Evolutionary conservation across 805 yeast species (phyloP), one percentile per base, ranked within the genome.

Genomic region (Debaryomyces hansenii): DNA sequence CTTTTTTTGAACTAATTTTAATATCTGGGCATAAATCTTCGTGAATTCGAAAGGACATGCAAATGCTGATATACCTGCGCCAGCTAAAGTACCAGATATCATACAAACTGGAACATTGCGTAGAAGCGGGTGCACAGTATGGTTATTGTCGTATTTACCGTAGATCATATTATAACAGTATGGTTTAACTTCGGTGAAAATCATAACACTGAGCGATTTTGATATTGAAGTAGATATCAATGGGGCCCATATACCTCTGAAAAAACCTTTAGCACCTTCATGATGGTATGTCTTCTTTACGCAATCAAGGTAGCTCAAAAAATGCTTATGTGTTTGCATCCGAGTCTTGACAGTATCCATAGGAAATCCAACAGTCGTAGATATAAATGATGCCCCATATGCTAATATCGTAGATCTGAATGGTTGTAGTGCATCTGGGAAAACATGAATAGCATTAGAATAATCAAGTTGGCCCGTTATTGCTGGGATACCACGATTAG

Each of bases 11-110:
- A 79, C 79, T 37, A 81, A 57, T 18, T 72, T 54, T n/a, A 75
- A 83, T 33, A 89, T 78, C 62, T 89, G 96, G 32, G 92, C 85
- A 50, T 85, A 87, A 7, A 88, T 74, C 63, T 89, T 90, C 40
- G 92, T 83, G 65, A 87, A 80, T 63, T 89, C 96, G 60, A 89
- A 89, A 1, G 96, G 96, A 54, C 92, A 85, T 2, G 90, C 87
- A 62, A 83, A 80, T 5, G 76, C 31, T 3, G 89, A 76, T 11
- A 86, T 82, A 2, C 74, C 64, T 5, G 79, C 79, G 4, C 96
- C 96, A 0, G 94, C 81, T 0, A 80, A 50, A 4, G 78, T 67
- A 4, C 96, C 96, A 0, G 91, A 73, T 1, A 70, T 37, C 44
- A 82, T 72, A 49, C 75, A 68, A 5, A 70, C 75, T 2, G 75